phyloP scores from a whole-genome alignment of 805 yeast genomes.

The Starmerella scarabaei region DNA sequence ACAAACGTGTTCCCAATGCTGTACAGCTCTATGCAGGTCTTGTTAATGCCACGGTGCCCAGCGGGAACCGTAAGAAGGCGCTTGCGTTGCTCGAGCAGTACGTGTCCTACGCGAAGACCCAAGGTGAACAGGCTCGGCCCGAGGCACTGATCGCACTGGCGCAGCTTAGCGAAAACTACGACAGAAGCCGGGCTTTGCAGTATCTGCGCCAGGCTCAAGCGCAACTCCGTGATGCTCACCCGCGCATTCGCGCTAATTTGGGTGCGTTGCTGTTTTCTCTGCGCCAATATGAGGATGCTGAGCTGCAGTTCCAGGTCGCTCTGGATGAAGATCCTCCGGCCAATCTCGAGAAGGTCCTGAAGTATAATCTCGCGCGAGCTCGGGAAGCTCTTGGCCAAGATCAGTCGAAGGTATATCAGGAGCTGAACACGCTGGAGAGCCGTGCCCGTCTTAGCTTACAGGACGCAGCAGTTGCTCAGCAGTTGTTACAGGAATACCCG shows the following conservation, averaged over 20 bases:
- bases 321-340: constrained; percentile 35
- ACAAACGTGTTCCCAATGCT: constrained; percentile 61
- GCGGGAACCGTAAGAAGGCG: constrained; percentile 34
- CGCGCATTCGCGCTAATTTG: constrained; percentile 55
- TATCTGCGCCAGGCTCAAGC: constrained; percentile 51
- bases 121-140: constrained; percentile 43
- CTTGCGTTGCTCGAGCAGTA: constrained; percentile 57
- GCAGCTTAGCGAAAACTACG: constrained; percentile 46
- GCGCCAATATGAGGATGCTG: constrained; percentile 47
- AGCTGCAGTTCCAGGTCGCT: constrained; percentile 13
- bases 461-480: constrained; percentile 15
- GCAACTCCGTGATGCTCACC: constrained; percentile 29
- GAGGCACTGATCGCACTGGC: constrained; percentile 61
- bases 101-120: constrained; percentile 41
- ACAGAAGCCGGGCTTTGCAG: constrained; percentile 45
- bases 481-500: constrained; percentile 40
- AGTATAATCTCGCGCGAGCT: constrained; percentile 68
- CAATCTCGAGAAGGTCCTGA: constrained; percentile 31
- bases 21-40: constrained; percentile 47
- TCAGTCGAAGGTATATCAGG: constrained; percentile 37
- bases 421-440: constrained; percentile 8
- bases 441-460: constrained; percentile 12
- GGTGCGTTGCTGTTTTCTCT: constrained; percentile 70
- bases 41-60: constrained; percentile 30
- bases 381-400: constrained; percentile 36